A percentile compares a stretch with the other conserved stretches of the same genome.
phyloP scores from a whole-genome alignment of 2,329 filamentous ascomycete genomes.

The Harringtonia lauricola region DNA sequence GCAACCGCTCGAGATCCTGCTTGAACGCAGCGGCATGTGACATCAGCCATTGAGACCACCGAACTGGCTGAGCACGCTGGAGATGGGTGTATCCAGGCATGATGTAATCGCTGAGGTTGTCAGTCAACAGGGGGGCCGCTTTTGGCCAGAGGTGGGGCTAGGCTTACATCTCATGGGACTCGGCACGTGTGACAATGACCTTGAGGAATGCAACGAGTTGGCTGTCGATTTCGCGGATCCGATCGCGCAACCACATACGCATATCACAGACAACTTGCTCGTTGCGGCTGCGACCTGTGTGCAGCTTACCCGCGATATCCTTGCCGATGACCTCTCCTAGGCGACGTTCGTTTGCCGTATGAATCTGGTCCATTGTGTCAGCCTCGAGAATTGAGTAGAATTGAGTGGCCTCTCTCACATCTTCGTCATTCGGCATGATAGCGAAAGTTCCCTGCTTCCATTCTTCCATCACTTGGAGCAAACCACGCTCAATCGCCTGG shows the following conservation, averaged over 20 bases:
- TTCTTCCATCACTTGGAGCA: constrained; percentile 43
- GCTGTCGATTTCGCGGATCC: constrained; percentile 56
- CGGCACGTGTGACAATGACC: constrained; percentile 56
- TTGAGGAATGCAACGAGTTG: constrained; percentile 58
- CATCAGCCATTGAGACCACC: constrained; percentile 73
- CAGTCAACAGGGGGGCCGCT: background rate
- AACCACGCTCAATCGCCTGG: constrained; percentile 57
- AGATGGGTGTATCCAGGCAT: constrained; percentile 87
- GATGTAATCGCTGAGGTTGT: constrained; percentile 38
- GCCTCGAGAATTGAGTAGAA: background rate
- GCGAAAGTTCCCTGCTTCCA: constrained; percentile 38
- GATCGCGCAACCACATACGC: constrained; percentile 74
- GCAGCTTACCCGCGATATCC: constrained; percentile 74
- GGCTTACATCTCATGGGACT: constrained; percentile 54
- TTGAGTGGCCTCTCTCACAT: constrained; percentile 17
- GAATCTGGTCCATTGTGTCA: constrained; percentile 29
- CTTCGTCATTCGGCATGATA: constrained; percentile 40
- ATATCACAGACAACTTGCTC: constrained; percentile 86
- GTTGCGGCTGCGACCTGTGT: constrained; percentile 77
- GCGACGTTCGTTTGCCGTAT: constrained; percentile 60
- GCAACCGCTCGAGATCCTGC: constrained; percentile 65
- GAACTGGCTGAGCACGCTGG: constrained; percentile 67
- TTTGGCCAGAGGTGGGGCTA: background rate
- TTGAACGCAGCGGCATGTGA: constrained; percentile 62
- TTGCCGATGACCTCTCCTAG: constrained; percentile 77